Evolutionary conservation across 2,329 filamentous ascomycete genomes (phyloP).

Genomic region (Dactylonectria estremocensis): DNA sequence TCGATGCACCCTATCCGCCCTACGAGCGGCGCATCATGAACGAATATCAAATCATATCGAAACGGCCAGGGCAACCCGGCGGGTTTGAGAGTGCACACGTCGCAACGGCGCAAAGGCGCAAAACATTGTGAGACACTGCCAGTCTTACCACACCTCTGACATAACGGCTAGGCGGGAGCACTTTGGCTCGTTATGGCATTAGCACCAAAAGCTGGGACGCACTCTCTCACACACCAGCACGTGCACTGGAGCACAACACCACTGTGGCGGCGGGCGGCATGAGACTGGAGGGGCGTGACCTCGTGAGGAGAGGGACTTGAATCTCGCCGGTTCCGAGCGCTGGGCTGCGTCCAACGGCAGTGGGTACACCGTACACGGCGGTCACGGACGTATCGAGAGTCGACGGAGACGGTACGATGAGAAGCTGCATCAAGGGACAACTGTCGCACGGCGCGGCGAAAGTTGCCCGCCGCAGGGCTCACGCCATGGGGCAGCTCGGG

Average conservation of each 20-base stretch:
- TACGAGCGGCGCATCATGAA: constrained; percentile 4
- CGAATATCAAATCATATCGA: constrained; percentile 3
- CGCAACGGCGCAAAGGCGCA: neutral
- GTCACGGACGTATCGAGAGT: neutral
- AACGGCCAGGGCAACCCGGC: constrained; percentile 18
- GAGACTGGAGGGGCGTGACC: constrained; percentile 8
- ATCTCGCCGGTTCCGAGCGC: constrained; percentile 25
- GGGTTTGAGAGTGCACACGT: constrained; percentile 4
- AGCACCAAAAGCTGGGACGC: constrained; percentile 21
- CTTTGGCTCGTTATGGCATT: constrained; percentile 4
- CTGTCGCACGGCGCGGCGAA: neutral
- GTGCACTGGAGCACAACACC: constrained; percentile 18
- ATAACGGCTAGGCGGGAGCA: constrained; percentile 4
- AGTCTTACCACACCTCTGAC: constrained; percentile 25
- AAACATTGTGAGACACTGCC: constrained; percentile 3
- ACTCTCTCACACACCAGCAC: constrained; percentile 28
- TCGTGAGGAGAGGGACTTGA: constrained; percentile 2
- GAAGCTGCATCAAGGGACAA: neutral
- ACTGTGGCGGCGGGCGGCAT: constrained; percentile 23
- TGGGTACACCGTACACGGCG: constrained; percentile 3
- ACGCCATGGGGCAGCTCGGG: neutral
- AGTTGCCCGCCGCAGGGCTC: neutral
- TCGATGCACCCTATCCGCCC: neutral
- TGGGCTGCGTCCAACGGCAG: constrained; percentile 39
- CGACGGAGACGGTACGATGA: neutral